Evolutionary conservation across 1,139 yeast species (phyloP).

Genomic region (Pichia sp.): DNA sequence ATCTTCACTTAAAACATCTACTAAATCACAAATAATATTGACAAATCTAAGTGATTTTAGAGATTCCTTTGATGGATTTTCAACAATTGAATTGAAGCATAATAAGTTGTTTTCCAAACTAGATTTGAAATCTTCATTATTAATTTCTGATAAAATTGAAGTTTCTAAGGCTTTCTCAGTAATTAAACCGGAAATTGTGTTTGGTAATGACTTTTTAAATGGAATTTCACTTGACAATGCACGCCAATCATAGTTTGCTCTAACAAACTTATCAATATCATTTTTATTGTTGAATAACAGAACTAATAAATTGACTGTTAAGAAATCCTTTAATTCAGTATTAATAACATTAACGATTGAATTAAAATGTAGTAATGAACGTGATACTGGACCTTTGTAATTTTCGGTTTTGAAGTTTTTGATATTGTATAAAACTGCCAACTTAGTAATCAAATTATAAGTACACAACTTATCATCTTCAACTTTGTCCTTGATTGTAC

Average conservation of each 20-base stretch:
- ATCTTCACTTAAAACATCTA: constrained; percentile 13
- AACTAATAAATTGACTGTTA: constrained; percentile 49
- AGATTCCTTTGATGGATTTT: constrained; percentile 11
- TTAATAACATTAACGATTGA: constrained; percentile 55
- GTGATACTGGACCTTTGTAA: constrained; percentile 25
- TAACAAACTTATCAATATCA: constrained; percentile 34
- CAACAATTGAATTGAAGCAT: constrained; percentile 1
- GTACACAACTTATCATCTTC: constrained; percentile 6
- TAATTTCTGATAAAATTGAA: constrained; percentile 30
- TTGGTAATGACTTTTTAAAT: constrained; percentile 41
- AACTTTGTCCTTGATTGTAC: neutral
- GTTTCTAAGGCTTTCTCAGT: constrained; percentile 29
- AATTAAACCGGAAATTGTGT: constrained; percentile 30
- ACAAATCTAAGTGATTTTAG: constrained; percentile 9
- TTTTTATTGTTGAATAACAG: constrained; percentile 46
- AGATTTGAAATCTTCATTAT: constrained; percentile 12
- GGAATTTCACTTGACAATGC: constrained; percentile 53
- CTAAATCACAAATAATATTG: constrained; percentile 15
- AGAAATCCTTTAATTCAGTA: constrained; percentile 44
- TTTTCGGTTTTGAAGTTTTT: constrained; percentile 15
- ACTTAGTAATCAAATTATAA: constrained; percentile 22
- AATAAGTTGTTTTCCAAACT: constrained; percentile 1
- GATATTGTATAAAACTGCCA: constrained; percentile 23
- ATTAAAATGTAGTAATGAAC: constrained; percentile 43
- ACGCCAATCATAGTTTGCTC: constrained; percentile 51